phyloP scores from a whole-genome alignment of 1,284 basidiomycete genomes.

The Coniferiporia weirii region DNA sequence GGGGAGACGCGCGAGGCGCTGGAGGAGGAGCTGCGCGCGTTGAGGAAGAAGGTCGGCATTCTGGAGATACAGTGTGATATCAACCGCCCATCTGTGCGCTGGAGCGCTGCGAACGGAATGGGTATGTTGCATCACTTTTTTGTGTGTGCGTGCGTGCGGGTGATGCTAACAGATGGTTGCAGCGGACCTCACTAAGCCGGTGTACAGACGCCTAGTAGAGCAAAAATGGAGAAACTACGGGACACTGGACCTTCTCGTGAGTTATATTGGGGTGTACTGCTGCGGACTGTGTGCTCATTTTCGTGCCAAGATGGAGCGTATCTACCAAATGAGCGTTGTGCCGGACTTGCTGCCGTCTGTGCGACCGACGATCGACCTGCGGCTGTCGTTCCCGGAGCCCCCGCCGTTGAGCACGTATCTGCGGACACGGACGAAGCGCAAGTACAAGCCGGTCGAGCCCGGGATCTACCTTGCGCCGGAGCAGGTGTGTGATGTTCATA shows the following conservation, averaged over 20 bases:
- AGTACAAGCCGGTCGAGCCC: slow-evolving; percentile 57
- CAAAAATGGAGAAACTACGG: slow-evolving; percentile 84
- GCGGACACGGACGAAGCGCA: slow-evolving; percentile 32
- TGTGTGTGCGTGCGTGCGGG: not conserved
- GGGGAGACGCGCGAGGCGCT: slow-evolving; percentile 22
- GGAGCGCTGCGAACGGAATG: slow-evolving; percentile 72
- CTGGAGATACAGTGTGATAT: slow-evolving; percentile 63
- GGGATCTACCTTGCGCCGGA: slow-evolving; percentile 62
- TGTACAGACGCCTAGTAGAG: slow-evolving; percentile 79
- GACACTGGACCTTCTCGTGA: slow-evolving; percentile 73
- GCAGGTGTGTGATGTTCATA: slow-evolving; percentile 43
- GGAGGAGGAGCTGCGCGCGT: slow-evolving; percentile 26
- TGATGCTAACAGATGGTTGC: not conserved
- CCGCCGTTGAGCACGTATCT: slow-evolving; percentile 27
- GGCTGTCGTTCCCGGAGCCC: slow-evolving; percentile 47
- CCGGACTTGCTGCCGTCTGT: slow-evolving; percentile 80
- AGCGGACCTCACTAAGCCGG: slow-evolving; percentile 62
- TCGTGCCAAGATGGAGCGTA: slow-evolving; percentile 74
- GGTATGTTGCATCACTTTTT: slow-evolving; percentile 40
- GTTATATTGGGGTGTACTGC: slow-evolving; percentile 25
- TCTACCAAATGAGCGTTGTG: slow-evolving; percentile 85
- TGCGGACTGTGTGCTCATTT: too few relatives aligned
- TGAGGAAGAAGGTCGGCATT: slow-evolving; percentile 41
- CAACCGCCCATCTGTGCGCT: slow-evolving; percentile 75
- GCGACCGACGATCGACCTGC: slow-evolving; percentile 70